phyloP scores from a whole-genome alignment of 257 asterid genomes.

The Asclepias syriaca region DNA sequence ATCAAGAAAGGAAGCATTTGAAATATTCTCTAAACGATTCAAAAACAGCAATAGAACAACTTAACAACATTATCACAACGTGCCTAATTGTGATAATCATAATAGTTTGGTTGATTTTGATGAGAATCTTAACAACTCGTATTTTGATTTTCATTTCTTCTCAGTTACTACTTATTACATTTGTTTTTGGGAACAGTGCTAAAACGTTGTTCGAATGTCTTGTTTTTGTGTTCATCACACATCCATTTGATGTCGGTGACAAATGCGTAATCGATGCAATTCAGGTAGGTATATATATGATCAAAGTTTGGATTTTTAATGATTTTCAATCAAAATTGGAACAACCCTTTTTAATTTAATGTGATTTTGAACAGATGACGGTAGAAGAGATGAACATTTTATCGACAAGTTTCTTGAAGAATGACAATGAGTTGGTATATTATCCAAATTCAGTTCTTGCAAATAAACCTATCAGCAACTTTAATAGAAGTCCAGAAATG shows the following conservation, averaged over 20 bases:
- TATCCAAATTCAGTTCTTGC: conserved; percentile 60
- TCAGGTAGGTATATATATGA: conserved; percentile 8
- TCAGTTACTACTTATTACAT: conserved; percentile 20
- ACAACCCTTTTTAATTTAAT: no score
- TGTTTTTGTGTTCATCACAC: conserved; percentile 19
- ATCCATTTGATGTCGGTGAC: conserved; percentile 30
- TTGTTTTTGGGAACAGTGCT: conserved; percentile 26
- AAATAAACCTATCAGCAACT: conserved; percentile 55
- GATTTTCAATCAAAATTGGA: no score
- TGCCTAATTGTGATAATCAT: conserved; percentile 11
- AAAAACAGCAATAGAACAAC: conserved; percentile 29
- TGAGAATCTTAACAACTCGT: conserved; percentile 25
- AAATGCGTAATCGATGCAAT: conserved; percentile 26
- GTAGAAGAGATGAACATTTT: conserved; percentile 76
- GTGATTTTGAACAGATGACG: conserved; percentile 32
- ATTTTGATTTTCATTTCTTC: conserved; percentile 24
- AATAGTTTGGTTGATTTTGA: conserved; percentile 24
- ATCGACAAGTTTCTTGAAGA: conserved; percentile 59
- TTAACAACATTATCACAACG: conserved; percentile 21
- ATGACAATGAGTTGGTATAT: conserved; percentile 54
- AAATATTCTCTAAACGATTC: conserved; percentile 25
- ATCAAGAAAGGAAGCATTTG: conserved; percentile 25
- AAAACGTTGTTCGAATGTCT: conserved; percentile 21
- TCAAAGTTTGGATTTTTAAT: no score
- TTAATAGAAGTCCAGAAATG: conserved; percentile 67